Percentiles rank a stretch among this genome's conserved stretches.
Conservation (phyloP, 352 stramenopile species). For the Pelagophyceae sp. region DNA sequence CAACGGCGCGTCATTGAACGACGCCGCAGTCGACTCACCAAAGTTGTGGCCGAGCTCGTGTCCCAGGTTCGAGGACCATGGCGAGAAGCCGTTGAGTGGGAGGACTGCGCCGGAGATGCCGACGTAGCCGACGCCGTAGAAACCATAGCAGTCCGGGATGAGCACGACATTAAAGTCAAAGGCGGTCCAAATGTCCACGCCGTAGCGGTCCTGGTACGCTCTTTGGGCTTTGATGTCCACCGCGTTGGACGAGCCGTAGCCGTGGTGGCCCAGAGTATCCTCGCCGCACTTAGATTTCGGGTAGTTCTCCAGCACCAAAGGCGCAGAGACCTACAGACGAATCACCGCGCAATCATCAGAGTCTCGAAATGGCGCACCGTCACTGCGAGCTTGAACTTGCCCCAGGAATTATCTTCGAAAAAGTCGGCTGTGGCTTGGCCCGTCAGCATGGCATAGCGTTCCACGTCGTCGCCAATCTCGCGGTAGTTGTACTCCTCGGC, state of each 20-base stretch:
- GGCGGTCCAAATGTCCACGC: neutral
- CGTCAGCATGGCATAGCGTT: neutral
- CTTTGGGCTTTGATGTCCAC: neutral
- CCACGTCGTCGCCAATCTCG: neutral
- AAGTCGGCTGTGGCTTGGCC: neutral
- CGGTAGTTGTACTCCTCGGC: neutral
- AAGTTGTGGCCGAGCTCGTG: conserved; percentile 13
- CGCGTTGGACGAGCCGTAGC: neutral
- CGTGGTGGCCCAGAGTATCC: neutral
- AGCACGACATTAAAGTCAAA: neutral
- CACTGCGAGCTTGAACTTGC: neutral
- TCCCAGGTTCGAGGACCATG: neutral
- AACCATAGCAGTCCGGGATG: neutral
- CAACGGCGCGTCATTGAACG: too few species aligned
- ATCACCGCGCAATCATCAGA: too few species aligned
- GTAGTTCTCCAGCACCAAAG: neutral
- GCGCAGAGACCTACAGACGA: too few species aligned
- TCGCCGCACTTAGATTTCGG: neutral
- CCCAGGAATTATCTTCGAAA: neutral
- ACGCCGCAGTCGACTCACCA: too few species aligned
- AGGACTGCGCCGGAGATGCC: neutral
- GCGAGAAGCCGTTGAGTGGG: neutral
- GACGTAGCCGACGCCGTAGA: neutral
- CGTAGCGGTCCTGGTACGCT: too few species aligned
- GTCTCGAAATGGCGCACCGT: too few species aligned